Conservation (phyloP, 1,139 yeast genomes). For the Suhomyces yuchorum region DNA sequence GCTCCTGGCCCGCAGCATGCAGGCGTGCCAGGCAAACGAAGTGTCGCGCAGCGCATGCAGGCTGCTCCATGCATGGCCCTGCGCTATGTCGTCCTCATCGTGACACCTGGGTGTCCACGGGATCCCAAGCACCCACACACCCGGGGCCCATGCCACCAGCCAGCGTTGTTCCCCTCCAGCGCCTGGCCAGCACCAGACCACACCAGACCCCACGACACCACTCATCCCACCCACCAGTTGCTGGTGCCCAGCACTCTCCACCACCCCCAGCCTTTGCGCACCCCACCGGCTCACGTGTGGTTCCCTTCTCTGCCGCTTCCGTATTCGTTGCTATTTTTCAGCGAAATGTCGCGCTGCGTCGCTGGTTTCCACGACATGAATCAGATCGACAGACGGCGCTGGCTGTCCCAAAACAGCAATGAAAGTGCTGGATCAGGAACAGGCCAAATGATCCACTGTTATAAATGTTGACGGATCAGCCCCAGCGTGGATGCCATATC, state of each 20-base stretch:
- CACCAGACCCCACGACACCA: too few relatives aligned
- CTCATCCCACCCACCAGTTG: too few relatives aligned
- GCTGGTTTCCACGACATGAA: conserved; percentile 11
- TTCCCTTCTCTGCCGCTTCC: background rate
- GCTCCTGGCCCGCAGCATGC: background rate
- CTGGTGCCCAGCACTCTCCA: background rate
- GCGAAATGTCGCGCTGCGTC: conserved; percentile 6
- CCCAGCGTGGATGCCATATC: background rate
- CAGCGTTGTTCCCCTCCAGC: too few relatives aligned
- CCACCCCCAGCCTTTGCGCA: background rate
- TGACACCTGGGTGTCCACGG: background rate
- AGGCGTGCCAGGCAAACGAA: conserved; percentile 2
- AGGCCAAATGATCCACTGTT: conserved; percentile 6
- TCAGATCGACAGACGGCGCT: conserved; percentile 14
- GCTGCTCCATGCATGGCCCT: conserved; percentile 4
- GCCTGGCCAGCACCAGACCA: background rate
- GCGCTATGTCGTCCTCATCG: conserved; percentile 5
- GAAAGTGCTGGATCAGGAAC: conserved; percentile 16
- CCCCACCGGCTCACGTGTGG: background rate
- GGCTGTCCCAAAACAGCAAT: conserved; percentile 14
- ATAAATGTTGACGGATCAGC: conserved; percentile 12
- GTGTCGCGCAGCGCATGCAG: conserved; percentile 4
- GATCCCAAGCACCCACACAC: too few relatives aligned
- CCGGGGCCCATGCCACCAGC: too few relatives aligned
- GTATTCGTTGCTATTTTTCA: background rate